Evolutionary conservation across 805 yeast genomes (phyloP), one percentile per base, ranked within the genome.

Genomic region (Candida bentonensis): DNA sequence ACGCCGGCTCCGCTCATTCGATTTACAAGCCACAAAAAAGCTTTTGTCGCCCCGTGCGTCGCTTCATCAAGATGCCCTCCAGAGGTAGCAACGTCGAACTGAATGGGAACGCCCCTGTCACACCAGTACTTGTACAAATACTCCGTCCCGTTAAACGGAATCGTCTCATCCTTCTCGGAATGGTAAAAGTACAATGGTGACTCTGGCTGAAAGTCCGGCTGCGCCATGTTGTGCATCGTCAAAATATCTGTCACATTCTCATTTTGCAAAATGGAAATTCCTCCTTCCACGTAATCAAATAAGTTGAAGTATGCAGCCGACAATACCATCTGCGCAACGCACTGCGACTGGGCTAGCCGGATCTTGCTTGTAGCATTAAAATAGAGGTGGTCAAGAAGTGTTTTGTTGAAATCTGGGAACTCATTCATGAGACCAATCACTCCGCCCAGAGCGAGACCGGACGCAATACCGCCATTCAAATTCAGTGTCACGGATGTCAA

Each of bases 361-460:
- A 17, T 3, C 22, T 22, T 15, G 45, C 22, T 5, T 17, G 39
- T 11, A 23, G 43, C 21, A 42, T 39, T 21, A 47, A 36, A 5
- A 34, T 23, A 40, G 52, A 49, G 36, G 3, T 26, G 22, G 21
- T 28, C 25, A 34, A 45, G 21, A 15, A 45, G 21, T 2, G 45
- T n/a, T n/a, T n/a, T 42, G 45, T 42, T 40, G 25, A 53, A 36
- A 3, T 42, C 48, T 3, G 51, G 49, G 41, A 51, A 53, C 42
- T 53, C 55, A 23, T 45, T 41, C 17, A 52, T 49, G 11, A 55
- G 39, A 28, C 59, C 59, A n/a, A 45, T 22, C 21, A 53, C 17
- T 3, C 56, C 59, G 9, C 52, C 51, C 11, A 54, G 51, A 3
- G 49, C 44, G 39, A 52, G 53, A 13, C 56, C 57, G 21, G 55